Evolutionary conservation across 768 basidiomycete genomes (phyloP).

Genomic region (Tulasnella sp.): DNA sequence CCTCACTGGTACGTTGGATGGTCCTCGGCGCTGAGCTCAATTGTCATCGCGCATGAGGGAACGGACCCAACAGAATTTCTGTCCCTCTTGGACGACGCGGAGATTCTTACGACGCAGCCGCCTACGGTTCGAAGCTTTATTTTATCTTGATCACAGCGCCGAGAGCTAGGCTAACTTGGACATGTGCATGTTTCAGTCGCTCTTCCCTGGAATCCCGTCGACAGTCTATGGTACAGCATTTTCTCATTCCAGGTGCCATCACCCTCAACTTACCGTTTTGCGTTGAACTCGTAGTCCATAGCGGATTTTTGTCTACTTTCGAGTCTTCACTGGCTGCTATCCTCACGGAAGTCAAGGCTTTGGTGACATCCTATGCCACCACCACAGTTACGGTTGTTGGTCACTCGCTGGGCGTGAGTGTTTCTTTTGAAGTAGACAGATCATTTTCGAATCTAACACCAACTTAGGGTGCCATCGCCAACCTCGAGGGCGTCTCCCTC

Average conservation of each 20-base stretch:
- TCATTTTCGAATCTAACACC: not conserved
- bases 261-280: not conserved
- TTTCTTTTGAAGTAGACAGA: not conserved
- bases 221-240: not conserved
- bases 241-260: not conserved
- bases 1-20: constrained; percentile 7
- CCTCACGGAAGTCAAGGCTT: not conserved
- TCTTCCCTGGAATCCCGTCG: not conserved
- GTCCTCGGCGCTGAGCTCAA: not conserved
- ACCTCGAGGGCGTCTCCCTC: not conserved
- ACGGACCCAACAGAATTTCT: constrained; percentile 8
- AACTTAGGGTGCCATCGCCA: not conserved
- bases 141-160: not conserved
- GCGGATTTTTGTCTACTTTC: not conserved
- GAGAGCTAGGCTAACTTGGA: not conserved
- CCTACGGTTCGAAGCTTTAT: not conserved
- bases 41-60: not conserved
- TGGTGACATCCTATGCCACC: not conserved
- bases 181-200: not conserved
- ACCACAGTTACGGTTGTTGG: not conserved
- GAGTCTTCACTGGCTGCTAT: not conserved
- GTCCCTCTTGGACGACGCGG: not conserved
- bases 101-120: not conserved
- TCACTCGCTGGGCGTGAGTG: not conserved
- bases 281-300: not conserved